Percentiles rank a stretch among this genome's conserved stretches.
phyloP scores from a whole-genome alignment of 2,329 filamentous ascomycete species.

The Colletotrichum melonis region DNA sequence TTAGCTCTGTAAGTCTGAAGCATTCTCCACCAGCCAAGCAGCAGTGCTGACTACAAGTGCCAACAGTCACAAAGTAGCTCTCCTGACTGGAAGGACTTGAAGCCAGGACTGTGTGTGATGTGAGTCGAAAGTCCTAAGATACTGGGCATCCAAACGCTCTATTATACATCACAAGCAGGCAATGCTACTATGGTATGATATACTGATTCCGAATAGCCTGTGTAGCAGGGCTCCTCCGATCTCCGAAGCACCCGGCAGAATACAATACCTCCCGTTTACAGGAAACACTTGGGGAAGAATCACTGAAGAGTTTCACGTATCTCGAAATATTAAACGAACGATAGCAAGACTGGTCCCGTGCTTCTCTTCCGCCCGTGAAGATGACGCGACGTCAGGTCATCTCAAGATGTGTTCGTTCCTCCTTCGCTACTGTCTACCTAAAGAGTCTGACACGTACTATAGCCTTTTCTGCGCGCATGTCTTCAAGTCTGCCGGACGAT shows the following conservation, averaged over 20 bases:
- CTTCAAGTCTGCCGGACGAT: neutral
- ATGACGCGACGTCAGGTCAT: neutral
- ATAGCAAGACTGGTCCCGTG: neutral
- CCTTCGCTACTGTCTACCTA: too few species aligned
- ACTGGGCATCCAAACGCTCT: too few species aligned
- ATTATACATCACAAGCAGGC: too few species aligned
- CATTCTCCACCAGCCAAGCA: neutral
- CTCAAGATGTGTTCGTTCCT: neutral
- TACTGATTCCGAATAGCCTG: neutral
- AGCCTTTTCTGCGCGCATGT: conserved; percentile 16
- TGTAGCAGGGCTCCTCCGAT: neutral
- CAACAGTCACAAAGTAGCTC: neutral
- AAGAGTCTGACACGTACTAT: neutral
- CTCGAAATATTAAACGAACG: conserved; percentile 1
- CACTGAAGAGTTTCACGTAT: neutral
- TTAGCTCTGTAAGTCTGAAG: neutral
- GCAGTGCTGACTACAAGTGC: neutral
- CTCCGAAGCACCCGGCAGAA: neutral
- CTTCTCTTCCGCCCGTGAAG: neutral
- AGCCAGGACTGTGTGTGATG: neutral
- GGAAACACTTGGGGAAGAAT: conserved; percentile 1
- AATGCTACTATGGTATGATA: too few species aligned
- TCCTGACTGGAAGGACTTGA: neutral
- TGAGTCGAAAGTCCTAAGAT: neutral
- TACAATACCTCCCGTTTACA: neutral